Evolutionary conservation across 2,329 filamentous ascomycete species (phyloP).

Genomic region (Scedosporium aurantiacum): DNA sequence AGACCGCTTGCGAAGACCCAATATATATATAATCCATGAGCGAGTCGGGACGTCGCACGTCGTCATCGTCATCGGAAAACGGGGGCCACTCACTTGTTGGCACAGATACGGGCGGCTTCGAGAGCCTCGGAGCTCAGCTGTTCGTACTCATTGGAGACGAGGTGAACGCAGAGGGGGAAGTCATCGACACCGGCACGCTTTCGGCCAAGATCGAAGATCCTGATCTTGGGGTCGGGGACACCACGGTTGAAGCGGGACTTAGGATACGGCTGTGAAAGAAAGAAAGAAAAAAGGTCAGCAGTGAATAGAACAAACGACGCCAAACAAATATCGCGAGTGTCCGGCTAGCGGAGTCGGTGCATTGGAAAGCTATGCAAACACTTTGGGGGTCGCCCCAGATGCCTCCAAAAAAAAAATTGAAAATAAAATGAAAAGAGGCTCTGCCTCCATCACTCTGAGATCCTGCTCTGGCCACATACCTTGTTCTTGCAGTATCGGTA

Average conservation of each 20-base stretch:
- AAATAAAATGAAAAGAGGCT: too few relatives aligned
- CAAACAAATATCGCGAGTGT: background rate
- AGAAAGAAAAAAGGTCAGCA: constrained; percentile 11
- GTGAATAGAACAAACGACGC: constrained; percentile 4
- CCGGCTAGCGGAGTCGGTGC: background rate
- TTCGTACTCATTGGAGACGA: constrained; percentile 99
- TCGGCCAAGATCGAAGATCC: constrained; percentile 97
- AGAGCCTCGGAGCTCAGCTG: constrained; percentile 99
- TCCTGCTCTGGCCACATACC: constrained; percentile 45
- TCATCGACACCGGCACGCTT: constrained; percentile 99
- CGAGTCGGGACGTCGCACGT: background rate
- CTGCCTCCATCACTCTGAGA: constrained; percentile 4
- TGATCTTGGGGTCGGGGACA: constrained; percentile 77
- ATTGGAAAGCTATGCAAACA: background rate
- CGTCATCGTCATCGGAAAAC: background rate
- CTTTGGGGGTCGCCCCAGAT: background rate
- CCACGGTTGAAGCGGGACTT: constrained; percentile 99
- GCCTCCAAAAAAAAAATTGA: constrained; percentile 8
- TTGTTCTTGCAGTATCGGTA: constrained; percentile 99
- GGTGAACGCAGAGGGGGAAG: constrained; percentile 97
- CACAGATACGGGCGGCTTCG: constrained; percentile 99
- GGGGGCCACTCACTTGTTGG: constrained; percentile 63
- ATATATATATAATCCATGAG: background rate
- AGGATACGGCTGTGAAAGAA: constrained; percentile 65
- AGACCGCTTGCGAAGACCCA: background rate